Evolutionary conservation across 2,329 filamentous ascomycete genomes (phyloP), one percentile per base, ranked within the genome.

Genomic region (Zymoseptoria brevis): DNA sequence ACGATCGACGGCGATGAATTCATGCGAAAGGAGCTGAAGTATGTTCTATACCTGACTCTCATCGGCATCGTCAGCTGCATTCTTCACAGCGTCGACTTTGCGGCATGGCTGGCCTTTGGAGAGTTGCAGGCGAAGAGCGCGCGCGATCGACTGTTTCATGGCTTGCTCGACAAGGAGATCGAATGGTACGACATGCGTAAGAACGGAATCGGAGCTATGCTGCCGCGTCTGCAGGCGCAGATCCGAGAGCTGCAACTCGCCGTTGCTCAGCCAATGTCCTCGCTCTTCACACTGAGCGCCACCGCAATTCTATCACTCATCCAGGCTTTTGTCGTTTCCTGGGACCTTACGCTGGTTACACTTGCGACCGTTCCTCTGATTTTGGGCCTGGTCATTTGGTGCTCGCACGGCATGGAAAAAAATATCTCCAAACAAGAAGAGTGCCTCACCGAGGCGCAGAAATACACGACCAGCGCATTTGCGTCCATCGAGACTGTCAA

Each of bases 401-500:
- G 89, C 1, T 86, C 86, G 1, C 76, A 77, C 1, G 79, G 77
- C 45, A 79, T 94, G 41, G 82, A 87, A 35, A 75, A 81, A 2
- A 85, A 85, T 9, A 86, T 93, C n/a, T 79, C 83, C 62, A 76
- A 76, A 1, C 91, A 96, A 67, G 86, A 88, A 58, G 73, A 75
- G 1, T 81, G 86, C 58, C 80, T 96, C 0, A 83, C 83, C 1
- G 76, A 80, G 53, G 89, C 90, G 0, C 86, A 90, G 0, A 93
- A 90, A 68, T 79, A 85, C 57, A 82, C 86, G 1, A 85, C 83
- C 8, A 87, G 84, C 9, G 85, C 89, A 0, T 81, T 95, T 8
- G 78, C 79, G 1, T 85, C 84, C 2, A 93, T 96, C 48, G 90
- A 96, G 61, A 83, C 89, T 0, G 90, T 97, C 69, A 96, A 96